These are phyloP conservation scores for Pseudonitzschia delicatissima DNA, from an alignment of 108 stramenopile species.

Conservation along the genomic window DNA sequence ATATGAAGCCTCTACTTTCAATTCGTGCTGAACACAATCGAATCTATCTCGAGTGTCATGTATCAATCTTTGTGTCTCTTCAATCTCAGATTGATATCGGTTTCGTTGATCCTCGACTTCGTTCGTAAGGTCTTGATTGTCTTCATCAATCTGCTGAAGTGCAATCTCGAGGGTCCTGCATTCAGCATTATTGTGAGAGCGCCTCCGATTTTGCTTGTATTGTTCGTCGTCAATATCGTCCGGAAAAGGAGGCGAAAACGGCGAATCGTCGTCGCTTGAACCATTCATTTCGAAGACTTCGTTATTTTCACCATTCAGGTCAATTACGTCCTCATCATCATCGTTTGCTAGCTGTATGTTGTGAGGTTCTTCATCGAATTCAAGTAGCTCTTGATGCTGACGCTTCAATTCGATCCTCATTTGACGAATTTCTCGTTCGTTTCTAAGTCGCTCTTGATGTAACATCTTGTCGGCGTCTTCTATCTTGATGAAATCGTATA, in stretches of 20 bases:
- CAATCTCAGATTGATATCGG: background rate
- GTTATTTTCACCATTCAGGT: background rate
- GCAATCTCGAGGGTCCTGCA: background rate
- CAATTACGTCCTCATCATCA: background rate
- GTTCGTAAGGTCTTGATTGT: background rate
- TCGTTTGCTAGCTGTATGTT: background rate
- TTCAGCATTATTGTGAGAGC: background rate
- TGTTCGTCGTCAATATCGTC: background rate
- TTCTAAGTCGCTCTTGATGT: background rate
- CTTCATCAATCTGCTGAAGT: background rate
- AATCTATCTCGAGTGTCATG: background rate
- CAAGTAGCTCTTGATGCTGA: background rate
- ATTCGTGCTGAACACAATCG: conserved; percentile 2
- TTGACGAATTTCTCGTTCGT: background rate
- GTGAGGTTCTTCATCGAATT: too few relatives aligned
- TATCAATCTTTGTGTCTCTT: background rate
- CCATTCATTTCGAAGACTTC: background rate
- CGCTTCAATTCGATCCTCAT: background rate
- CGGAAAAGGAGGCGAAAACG: background rate
- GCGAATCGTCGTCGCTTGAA: background rate
- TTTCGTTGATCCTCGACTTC: background rate
- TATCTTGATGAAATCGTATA: background rate
- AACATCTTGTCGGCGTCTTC: conserved; percentile 4
- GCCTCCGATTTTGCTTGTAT: background rate
- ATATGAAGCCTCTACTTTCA: background rate